A percentile compares a stretch with the other conserved stretches of the same genome.
phyloP scores from a whole-genome alignment of 2,329 filamentous ascomycete genomes.

The Stagonosporopsis tanaceti region DNA sequence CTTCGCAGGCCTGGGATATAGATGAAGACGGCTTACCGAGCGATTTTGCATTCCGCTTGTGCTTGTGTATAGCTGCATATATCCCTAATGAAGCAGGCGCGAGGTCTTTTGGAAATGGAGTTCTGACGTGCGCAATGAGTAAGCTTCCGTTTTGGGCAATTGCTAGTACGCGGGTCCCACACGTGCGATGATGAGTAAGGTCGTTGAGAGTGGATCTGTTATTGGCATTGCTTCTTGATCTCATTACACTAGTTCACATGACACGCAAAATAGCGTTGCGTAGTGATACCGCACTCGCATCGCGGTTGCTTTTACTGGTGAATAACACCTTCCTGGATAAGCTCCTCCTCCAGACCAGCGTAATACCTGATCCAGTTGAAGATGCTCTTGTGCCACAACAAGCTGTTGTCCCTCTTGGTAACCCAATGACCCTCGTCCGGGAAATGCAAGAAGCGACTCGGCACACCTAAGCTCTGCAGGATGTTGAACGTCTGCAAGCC shows the following conservation, averaged over 20 bases:
- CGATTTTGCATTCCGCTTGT: background rate
- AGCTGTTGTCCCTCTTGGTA: slow-evolving; percentile 84
- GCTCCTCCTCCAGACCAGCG: slow-evolving; percentile 40
- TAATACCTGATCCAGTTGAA: slow-evolving; percentile 50
- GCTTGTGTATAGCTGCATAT: background rate
- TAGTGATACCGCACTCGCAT: background rate
- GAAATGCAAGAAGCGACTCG: slow-evolving; percentile 80
- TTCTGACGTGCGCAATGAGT: background rate
- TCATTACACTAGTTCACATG: background rate
- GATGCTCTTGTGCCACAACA: slow-evolving; percentile 78
- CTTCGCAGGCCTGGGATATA: background rate
- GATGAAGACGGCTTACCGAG: background rate
- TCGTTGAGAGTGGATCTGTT: background rate
- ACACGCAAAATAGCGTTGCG: background rate
- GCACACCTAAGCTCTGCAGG: slow-evolving; percentile 76
- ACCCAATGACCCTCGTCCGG: slow-evolving; percentile 85
- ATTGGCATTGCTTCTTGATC: background rate
- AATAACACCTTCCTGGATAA: slow-evolving; percentile 43
- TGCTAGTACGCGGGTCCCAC: background rate
- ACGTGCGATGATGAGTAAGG: background rate
- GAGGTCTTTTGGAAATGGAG: background rate
- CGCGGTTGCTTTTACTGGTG: slow-evolving; percentile 30
- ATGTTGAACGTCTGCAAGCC: slow-evolving; percentile 86
- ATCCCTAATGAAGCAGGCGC: background rate
- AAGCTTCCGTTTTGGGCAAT: background rate